Evolutionary conservation across 352 stramenopile species (phyloP).

Genomic region (Phytophthora cactorum): DNA sequence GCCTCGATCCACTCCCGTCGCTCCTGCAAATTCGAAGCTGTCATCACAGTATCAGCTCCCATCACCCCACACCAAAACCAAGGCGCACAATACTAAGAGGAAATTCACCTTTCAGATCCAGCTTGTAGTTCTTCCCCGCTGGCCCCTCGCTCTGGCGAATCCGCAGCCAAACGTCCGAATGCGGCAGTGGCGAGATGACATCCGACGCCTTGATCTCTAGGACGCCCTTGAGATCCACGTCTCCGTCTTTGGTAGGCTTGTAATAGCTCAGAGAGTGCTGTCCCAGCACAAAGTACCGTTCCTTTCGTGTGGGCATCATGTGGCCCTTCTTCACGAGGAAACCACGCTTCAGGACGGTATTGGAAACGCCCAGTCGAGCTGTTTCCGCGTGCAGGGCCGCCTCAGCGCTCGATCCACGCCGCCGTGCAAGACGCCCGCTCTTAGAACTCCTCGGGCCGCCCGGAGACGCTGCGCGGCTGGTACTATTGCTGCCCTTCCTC

Average conservation of each 20-base stretch:
- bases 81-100: neutral
- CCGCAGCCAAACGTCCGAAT: conserved; percentile 68
- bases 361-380: conserved; percentile 17
- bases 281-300: conserved; percentile 57
- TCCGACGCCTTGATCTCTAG: conserved; percentile 52
- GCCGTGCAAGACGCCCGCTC: conserved; percentile 12
- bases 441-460: conserved; percentile 3
- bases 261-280: conserved; percentile 56
- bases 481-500: conserved; percentile 2
- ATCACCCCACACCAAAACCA: neutral
- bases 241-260: conserved; percentile 37
- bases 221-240: conserved; percentile 47
- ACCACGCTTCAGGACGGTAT: conserved; percentile 42
- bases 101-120: conserved; percentile 67
- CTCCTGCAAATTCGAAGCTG: conserved; percentile 52
- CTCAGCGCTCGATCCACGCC: conserved; percentile 27
- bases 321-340: conserved; percentile 64
- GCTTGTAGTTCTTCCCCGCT: conserved; percentile 63
- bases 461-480: neutral
- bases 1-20: conserved; percentile 72
- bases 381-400: conserved; percentile 30
- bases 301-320: conserved; percentile 61
- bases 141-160: conserved; percentile 59
- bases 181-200: conserved; percentile 53
- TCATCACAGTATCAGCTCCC: conserved; percentile 6